Evolutionary conservation across 148 eudicot genomes (phyloP).

Genomic region (Dianthus caryophyllus): DNA sequence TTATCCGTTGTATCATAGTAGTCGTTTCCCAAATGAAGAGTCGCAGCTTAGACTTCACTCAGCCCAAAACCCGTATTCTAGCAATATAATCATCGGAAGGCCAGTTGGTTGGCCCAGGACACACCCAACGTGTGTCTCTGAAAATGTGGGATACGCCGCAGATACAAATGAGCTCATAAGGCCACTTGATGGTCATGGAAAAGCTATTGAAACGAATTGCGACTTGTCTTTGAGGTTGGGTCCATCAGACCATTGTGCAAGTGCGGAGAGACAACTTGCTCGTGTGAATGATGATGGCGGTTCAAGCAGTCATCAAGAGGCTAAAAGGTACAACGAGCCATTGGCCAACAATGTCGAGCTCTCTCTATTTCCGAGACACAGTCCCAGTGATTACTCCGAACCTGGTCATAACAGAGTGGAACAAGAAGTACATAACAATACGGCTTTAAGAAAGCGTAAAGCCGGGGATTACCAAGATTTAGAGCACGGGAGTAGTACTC

Average conservation of each 20-base stretch:
- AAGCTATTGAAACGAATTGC: conserved; percentile 38
- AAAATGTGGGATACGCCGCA: conserved; percentile 19
- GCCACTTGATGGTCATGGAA: conserved; percentile 24
- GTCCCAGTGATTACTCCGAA: conserved; percentile 32
- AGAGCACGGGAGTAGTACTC: conserved; percentile 34
- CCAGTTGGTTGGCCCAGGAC: conserved; percentile 51
- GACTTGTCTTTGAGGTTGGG: conserved; percentile 88
- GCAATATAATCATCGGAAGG: conserved; percentile 55
- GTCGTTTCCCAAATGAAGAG: conserved; percentile 31
- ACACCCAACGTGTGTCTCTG: conserved; percentile 37
- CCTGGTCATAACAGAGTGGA: conserved; percentile 26
- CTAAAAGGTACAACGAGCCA: conserved; percentile 14
- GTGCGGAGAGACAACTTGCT: conserved; percentile 23
- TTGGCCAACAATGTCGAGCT: conserved; percentile 35
- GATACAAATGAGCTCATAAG: conserved; percentile 22
- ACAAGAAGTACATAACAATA: conserved; percentile 35
- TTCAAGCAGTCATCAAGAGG: conserved; percentile 33
- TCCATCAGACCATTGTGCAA: conserved; percentile 30
- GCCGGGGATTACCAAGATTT: conserved; percentile 29
- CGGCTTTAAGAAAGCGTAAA: conserved; percentile 56
- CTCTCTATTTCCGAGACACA: conserved; percentile 48
- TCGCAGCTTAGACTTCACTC: conserved; percentile 31
- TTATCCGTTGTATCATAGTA: conserved; percentile 71
- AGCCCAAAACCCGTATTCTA: conserved; percentile 33
- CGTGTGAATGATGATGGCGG: conserved; percentile 28